Base-by-base conservation (phyloP, 179 eudicot species). In the Silene coronaria region DNA sequence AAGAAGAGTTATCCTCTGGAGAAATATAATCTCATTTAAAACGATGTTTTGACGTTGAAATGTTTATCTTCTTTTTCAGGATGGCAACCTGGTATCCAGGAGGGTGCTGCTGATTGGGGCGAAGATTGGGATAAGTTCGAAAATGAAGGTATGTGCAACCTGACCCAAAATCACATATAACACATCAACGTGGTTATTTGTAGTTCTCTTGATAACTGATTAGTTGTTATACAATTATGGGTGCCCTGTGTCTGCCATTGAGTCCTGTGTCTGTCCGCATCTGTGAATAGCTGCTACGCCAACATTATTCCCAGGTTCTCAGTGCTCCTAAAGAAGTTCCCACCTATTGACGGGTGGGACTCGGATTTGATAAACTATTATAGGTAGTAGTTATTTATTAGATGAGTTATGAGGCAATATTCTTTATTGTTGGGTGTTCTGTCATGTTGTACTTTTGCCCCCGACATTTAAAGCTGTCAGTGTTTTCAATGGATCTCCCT, bases 31-130 rank as follows among this genome's bases (percentile, higher is more conserved):
- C 5, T 76, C 8, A 30, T 57, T 16, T 78, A 58, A 71, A 17
- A 26, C 60, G 16, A 26, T 6, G n/a, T 23, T 57, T 63, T 74
- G 61, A 77, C 32, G 22, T 8, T 21, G 30, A 45, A 60, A n/a
- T 27, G 62, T 28, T 36, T 46, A 7, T 74, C 64, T 70, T 77
- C 67, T 70, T 42, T 76, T 75, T 32, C 75, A 94, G 98, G 98
- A 68, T 94, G 98, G 98, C 98, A 95, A 86, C 87, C 90, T 82
- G 99, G 97, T 42, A 84, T 95, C 69, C 97, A 91, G 86, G 95
- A 84, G 78, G 87, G 87, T 79, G 90, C 95, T 79, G 92, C 99
- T 82, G 99, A 95, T 78, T 95, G 96, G 99, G 91, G 86, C 81
- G 99, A 90, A 82, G 87, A 83, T 75, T 95, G 99, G 99, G 99